Evolutionary conservation across 2,329 filamentous ascomycete species (phyloP).

Genomic region (Trichoderma lentiforme): DNA sequence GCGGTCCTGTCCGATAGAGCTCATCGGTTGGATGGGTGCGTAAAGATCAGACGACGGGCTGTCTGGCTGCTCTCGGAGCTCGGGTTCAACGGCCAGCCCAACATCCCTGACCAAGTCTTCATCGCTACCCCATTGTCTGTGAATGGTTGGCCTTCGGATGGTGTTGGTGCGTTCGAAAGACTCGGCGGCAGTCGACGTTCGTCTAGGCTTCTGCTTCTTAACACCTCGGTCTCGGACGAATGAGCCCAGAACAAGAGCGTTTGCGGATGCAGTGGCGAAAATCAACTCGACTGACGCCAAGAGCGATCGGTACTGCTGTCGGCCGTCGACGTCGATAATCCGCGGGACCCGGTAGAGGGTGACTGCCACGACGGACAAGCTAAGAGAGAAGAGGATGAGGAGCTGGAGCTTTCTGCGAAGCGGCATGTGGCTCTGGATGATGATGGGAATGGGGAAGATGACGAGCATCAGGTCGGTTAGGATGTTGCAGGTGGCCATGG

Average conservation of each 20-base stretch:
- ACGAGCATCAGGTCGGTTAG: slow-evolving; percentile 85
- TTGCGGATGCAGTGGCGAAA: slow-evolving; percentile 82
- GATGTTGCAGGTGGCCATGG: slow-evolving; percentile 86
- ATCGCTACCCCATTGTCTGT: slow-evolving; percentile 80
- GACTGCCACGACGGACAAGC: slow-evolving; percentile 73
- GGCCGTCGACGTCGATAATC: slow-evolving; percentile 66
- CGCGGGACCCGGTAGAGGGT: slow-evolving; percentile 79
- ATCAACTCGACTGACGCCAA: slow-evolving; percentile 88
- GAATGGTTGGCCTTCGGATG: slow-evolving; percentile 47
- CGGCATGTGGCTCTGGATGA: slow-evolving; percentile 73
- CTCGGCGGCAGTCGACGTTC: slow-evolving; percentile 54
- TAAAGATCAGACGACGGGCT: slow-evolving; percentile 28
- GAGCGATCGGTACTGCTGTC: slow-evolving; percentile 83
- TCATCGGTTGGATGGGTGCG: slow-evolving; percentile 36
- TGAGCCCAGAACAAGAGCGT: slow-evolving; percentile 84
- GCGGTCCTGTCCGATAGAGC: slow-evolving; percentile 35
- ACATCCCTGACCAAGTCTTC: slow-evolving; percentile 82
- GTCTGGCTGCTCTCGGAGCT: slow-evolving; percentile 42
- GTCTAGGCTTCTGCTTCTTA: slow-evolving; percentile 83
- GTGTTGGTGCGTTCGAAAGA: slow-evolving; percentile 53
- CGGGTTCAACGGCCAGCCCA: slow-evolving; percentile 63
- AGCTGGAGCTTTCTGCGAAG: slow-evolving; percentile 77
- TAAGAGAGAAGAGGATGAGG: slow-evolving; percentile 76
- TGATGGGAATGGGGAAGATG: slow-evolving; percentile 84
- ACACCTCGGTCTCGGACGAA: slow-evolving; percentile 87